Evolutionary conservation across 2,329 filamentous ascomycete species (phyloP).

Genomic region (Neopestalotiopsis sp.): DNA sequence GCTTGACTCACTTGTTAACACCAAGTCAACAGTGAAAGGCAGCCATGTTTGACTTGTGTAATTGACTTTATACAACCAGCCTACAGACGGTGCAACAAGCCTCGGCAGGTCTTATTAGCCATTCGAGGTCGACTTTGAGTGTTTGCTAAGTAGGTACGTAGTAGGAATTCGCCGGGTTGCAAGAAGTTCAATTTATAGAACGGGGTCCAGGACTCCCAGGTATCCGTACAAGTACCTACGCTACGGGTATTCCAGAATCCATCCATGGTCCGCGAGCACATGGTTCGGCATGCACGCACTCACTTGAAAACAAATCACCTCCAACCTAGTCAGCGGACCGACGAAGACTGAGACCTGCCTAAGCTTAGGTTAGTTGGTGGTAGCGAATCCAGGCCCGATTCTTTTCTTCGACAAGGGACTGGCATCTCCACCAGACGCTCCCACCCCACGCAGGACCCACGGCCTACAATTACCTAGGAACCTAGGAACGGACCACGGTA

Average conservation of each 20-base stretch:
- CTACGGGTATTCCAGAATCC: background rate
- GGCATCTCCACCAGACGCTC: background rate
- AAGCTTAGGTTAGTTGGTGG: background rate
- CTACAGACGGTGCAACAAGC: too few species aligned
- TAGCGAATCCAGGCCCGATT: conserved; percentile 3
- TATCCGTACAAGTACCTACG: too few species aligned
- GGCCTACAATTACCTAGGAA: background rate
- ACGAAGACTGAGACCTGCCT: conserved; percentile 3
- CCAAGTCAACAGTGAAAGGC: background rate
- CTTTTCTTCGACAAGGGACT: conserved; percentile 1
- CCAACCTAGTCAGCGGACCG: background rate
- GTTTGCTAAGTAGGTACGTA: too few species aligned
- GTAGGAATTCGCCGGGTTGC: too few species aligned
- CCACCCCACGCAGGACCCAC: background rate
- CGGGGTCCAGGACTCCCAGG: too few species aligned
- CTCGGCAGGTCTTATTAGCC: too few species aligned
- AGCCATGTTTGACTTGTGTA: too few species aligned
- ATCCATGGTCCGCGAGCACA: background rate
- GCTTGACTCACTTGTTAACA: background rate
- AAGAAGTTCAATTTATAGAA: too few species aligned
- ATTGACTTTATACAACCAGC: too few species aligned
- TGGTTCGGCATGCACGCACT: background rate
- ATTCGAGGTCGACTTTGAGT: too few species aligned
- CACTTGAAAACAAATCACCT: conserved; percentile 2
- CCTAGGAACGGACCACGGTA: background rate